Percentiles rank a stretch among this genome's conserved stretches.
These are phyloP conservation scores for Moniliophthora roreri DNA, from an alignment of 1,284 basidiomycete genomes.

Conservation along the genomic window DNA sequence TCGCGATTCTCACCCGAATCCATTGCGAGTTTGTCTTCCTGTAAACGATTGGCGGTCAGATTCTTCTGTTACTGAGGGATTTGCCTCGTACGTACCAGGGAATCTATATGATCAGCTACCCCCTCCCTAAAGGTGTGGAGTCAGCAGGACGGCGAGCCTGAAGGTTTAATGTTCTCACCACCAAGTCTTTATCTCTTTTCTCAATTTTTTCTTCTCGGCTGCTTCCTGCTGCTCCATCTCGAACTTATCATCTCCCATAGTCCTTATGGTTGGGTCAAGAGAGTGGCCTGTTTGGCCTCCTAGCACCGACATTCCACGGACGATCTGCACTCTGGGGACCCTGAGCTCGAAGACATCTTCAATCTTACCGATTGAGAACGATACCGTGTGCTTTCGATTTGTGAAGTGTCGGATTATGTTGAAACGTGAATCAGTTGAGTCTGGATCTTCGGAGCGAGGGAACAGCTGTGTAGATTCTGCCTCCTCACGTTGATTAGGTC, in stretches of 20 bases:
- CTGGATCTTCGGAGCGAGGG: not conserved
- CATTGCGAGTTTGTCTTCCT: slow-evolving; percentile 43
- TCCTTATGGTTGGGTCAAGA: slow-evolving; percentile 4
- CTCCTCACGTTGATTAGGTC: not conserved
- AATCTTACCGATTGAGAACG: slow-evolving; percentile 45
- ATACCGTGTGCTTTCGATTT: slow-evolving; percentile 35
- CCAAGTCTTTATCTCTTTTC: slow-evolving; percentile 62
- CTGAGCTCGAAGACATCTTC: slow-evolving; percentile 61
- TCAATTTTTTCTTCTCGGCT: slow-evolving; percentile 45
- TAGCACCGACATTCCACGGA: not conserved
- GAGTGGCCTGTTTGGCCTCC: not conserved
- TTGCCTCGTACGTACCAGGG: slow-evolving; percentile 42
- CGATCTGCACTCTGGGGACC: slow-evolving; percentile 53
- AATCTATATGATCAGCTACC: slow-evolving; percentile 57
- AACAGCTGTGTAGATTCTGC: not conserved
- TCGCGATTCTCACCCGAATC: slow-evolving; percentile 28
- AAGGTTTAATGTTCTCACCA: too few relatives aligned
- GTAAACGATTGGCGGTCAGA: slow-evolving; percentile 7
- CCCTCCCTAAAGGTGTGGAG: too few relatives aligned
- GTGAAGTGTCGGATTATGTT: slow-evolving; percentile 57
- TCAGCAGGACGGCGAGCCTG: too few relatives aligned
- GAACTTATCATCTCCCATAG: not conserved
- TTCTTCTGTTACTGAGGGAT: slow-evolving; percentile 1
- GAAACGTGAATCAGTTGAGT: slow-evolving; percentile 13
- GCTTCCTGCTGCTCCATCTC: slow-evolving; percentile 20